Evolutionary conservation across 2,329 filamentous ascomycete species (phyloP).

Genomic region (Pyrenophora seminiperda): DNA sequence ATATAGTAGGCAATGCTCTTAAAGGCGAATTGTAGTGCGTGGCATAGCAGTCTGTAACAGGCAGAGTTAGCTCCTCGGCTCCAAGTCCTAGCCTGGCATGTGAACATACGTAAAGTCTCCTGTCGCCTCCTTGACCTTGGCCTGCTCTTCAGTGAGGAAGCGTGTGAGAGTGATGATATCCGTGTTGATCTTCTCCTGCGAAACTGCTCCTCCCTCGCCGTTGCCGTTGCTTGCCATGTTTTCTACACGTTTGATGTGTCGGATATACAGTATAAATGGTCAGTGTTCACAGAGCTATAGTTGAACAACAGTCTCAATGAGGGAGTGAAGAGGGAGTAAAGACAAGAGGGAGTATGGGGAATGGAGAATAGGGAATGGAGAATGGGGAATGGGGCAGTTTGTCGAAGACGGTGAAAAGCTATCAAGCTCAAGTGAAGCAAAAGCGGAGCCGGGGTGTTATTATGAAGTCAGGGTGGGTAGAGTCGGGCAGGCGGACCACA

Average conservation of each 20-base stretch:
- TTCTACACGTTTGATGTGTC: not conserved
- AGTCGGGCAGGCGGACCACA: constrained; percentile 45
- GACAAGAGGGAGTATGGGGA: constrained; percentile 9
- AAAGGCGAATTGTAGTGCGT: constrained; percentile 98
- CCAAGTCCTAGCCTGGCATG: not conserved
- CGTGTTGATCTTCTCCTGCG: constrained; percentile 84
- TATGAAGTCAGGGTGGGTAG: constrained; percentile 46
- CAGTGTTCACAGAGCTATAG: not conserved
- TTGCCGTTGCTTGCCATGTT: constrained; percentile 52
- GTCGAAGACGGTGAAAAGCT: constrained; percentile 13
- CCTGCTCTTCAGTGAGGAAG: constrained; percentile 94
- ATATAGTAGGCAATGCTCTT: constrained; percentile 99
- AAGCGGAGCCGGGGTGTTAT: constrained; percentile 25
- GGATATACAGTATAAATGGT: not conserved
- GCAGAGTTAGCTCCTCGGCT: not conserved
- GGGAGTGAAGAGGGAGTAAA: constrained; percentile 3
- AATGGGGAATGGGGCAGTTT: constrained; percentile 10
- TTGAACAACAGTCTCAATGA: not conserved
- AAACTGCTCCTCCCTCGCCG: constrained; percentile 58
- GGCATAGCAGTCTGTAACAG: constrained; percentile 79
- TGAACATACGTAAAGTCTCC: constrained; percentile 92
- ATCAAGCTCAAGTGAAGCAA: constrained; percentile 14
- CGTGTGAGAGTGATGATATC: constrained; percentile 94
- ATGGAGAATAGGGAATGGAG: constrained; percentile 12
- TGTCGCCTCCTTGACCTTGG: constrained; percentile 89